Percentiles rank a stretch among this genome's conserved stretches.
phyloP scores from a whole-genome alignment of 768 basidiomycete genomes.

The Nidula microcarpa region DNA sequence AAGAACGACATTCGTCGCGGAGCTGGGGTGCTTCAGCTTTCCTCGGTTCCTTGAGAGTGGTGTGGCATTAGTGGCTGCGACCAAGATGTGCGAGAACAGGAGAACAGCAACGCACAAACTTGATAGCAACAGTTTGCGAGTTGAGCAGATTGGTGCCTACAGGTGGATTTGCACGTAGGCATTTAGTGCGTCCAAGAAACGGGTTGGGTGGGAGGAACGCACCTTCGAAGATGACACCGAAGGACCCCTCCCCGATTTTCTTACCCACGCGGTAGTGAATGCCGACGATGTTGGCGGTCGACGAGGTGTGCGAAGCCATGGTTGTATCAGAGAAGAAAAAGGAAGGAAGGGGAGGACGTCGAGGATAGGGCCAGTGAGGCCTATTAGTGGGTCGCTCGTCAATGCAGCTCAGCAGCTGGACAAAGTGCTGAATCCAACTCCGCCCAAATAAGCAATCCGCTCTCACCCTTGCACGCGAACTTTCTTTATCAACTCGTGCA shows the following conservation, averaged over 20 bases:
- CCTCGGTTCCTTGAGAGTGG: conserved; percentile 67
- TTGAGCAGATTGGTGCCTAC: conserved; percentile 96
- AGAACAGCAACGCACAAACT: conserved; percentile 76
- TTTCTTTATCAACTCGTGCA: no score
- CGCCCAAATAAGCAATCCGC: conserved; percentile 18
- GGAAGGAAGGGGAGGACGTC: conserved; percentile 15
- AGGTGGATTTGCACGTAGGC: neutral
- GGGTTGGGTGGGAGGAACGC: conserved; percentile 6
- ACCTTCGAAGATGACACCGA: conserved; percentile 96
- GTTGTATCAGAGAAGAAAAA: conserved; percentile 11
- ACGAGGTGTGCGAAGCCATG: conserved; percentile 61
- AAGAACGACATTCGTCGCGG: conserved; percentile 97
- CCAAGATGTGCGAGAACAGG: conserved; percentile 1
- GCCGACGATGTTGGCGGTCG: conserved; percentile 80
- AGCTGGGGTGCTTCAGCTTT: conserved; percentile 98
- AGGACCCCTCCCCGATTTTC: conserved; percentile 99
- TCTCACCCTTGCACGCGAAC: neutral
- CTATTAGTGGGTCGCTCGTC: conserved; percentile 15
- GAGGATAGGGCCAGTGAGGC: conserved; percentile 24
- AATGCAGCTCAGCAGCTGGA: conserved; percentile 10
- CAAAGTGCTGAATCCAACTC: conserved; percentile 21
- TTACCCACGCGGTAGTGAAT: conserved; percentile 97
- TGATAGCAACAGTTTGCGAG: conserved; percentile 98
- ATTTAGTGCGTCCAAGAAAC: neutral
- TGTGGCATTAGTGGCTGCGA: conserved; percentile 7